Evolutionary conservation across 2,329 filamentous ascomycete genomes (phyloP).

Genomic region (Fusarium sp.): DNA sequence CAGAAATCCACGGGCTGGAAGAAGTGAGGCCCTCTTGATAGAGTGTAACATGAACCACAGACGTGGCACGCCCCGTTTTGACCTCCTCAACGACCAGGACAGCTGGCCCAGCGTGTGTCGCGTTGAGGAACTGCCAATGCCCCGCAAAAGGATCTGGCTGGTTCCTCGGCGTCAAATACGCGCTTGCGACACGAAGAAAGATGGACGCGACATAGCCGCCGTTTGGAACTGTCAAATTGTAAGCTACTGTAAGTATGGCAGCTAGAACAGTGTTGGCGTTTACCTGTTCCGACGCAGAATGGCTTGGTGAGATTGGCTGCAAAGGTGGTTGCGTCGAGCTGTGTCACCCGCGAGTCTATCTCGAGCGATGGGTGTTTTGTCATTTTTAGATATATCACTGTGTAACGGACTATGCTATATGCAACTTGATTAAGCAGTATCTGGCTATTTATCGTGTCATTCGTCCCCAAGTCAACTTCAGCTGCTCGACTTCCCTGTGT

Average conservation of each 20-base stretch:
- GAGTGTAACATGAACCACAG: constrained; percentile 57
- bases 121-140: constrained; percentile 57
- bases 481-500: background rate
- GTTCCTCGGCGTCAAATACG: constrained; percentile 49
- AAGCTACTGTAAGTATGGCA: background rate
- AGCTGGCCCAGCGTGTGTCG: constrained; percentile 53
- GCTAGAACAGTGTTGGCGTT: background rate
- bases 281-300: constrained; percentile 35
- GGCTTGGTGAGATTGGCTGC: constrained; percentile 23
- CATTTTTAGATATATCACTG: constrained; percentile 3
- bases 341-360: constrained; percentile 16
- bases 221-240: constrained; percentile 53
- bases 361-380: constrained; percentile 10
- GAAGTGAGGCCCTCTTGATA: constrained; percentile 54
- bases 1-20: constrained; percentile 52
- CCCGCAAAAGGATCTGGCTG: constrained; percentile 55
- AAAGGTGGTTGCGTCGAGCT: constrained; percentile 18
- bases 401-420: background rate
- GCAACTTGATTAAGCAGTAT: background rate
- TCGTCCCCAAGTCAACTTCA: background rate
- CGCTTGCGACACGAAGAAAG: constrained; percentile 52
- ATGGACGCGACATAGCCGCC: constrained; percentile 60
- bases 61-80: constrained; percentile 56
- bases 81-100: constrained; percentile 55
- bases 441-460: background rate